Evolutionary conservation across 768 basidiomycete genomes (phyloP).

Genomic region (Lactarius deliciosus): DNA sequence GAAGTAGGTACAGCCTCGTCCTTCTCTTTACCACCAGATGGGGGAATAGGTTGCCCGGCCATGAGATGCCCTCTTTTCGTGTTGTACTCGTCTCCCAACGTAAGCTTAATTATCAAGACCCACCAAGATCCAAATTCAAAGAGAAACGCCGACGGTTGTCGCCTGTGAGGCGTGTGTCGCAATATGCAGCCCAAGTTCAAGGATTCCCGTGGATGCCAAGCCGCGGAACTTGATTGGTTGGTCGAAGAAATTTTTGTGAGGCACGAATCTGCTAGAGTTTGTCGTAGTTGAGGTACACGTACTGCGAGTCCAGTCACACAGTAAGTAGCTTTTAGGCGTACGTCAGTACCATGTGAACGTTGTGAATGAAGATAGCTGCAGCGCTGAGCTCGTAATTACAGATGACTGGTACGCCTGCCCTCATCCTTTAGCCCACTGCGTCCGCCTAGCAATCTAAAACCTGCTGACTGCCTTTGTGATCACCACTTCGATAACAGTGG

Average conservation of each 20-base stretch:
- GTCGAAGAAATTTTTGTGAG: not conserved
- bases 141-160: not conserved
- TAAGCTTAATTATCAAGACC: not conserved
- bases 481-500: too few species aligned
- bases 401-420: not conserved
- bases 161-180: not conserved
- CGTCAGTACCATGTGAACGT: not conserved
- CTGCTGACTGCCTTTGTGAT: too few species aligned
- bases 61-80: not conserved
- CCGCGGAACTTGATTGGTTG: not conserved
- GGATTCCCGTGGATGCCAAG: not conserved
- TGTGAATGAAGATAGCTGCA: not conserved
- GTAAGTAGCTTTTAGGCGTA: not conserved
- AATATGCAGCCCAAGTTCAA: not conserved
- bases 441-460: too few species aligned
- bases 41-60: not conserved
- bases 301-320: not conserved
- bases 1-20: not conserved
- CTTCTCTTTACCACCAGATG: not conserved
- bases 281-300: not conserved
- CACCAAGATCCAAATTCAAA: not conserved
- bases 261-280: not conserved
- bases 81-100: not conserved
- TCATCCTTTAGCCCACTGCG: not conserved
- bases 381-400: not conserved